phyloP scores from a whole-genome alignment of 148 eudicot species.

The Arbutus unedo region DNA sequence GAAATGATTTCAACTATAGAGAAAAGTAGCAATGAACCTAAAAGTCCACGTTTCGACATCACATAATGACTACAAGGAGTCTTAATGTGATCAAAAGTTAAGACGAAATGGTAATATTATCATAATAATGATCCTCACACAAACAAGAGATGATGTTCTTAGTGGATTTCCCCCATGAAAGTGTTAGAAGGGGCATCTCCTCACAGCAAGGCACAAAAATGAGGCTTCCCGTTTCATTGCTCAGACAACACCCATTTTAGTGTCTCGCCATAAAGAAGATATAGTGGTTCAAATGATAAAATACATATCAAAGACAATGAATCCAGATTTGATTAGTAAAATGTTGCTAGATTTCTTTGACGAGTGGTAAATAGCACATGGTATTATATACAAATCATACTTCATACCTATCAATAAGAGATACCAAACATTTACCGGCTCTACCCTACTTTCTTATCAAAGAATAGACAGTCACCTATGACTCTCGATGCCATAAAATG shows the following conservation, averaged over 20 bases:
- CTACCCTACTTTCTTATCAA: neutral
- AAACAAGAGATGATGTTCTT: neutral
- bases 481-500: constrained; percentile 97
- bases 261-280: neutral
- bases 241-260: neutral
- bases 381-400: neutral
- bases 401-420: neutral
- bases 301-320: neutral
- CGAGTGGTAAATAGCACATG: neutral
- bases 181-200: neutral
- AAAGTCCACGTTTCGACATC: neutral
- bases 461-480: constrained; percentile 59
- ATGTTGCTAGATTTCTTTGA: neutral
- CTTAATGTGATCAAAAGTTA: neutral
- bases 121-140: neutral
- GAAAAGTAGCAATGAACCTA: neutral
- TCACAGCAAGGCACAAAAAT: neutral
- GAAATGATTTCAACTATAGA: neutral
- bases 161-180: no score
- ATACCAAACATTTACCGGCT: neutral
- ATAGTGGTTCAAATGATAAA: neutral
- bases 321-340: neutral
- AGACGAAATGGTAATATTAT: no score
- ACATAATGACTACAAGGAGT: neutral
- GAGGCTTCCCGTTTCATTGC: neutral